Conservation (phyloP, 805 yeast species). For the Metschnikowia similis region DNA sequence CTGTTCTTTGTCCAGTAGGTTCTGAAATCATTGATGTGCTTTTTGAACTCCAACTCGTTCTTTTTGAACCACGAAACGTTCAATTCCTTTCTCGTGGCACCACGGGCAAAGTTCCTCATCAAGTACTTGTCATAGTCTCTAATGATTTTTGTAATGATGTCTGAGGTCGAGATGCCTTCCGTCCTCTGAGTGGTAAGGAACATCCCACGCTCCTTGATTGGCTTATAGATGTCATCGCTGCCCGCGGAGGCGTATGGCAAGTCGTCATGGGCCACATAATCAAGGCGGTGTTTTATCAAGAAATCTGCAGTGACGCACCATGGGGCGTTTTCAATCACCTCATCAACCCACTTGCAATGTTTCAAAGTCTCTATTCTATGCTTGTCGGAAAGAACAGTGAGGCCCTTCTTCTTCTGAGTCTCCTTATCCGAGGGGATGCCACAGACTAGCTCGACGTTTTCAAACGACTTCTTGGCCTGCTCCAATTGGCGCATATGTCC, state of each 20-base stretch:
- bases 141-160: slow-evolving; percentile 90
- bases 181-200: slow-evolving; percentile 94
- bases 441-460: slow-evolving; percentile 78
- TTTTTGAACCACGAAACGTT: slow-evolving; percentile 97
- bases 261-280: slow-evolving; percentile 97
- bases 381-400: slow-evolving; percentile 83
- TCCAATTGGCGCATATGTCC: slow-evolving; percentile 98
- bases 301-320: slow-evolving; percentile 91
- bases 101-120: slow-evolving; percentile 96
- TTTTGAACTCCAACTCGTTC: slow-evolving; percentile 90
- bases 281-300: slow-evolving; percentile 72
- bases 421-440: slow-evolving; percentile 89
- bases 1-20: slow-evolving; percentile 79
- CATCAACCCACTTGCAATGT: slow-evolving; percentile 98
- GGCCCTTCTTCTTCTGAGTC: slow-evolving; percentile 88
- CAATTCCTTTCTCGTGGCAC: slow-evolving; percentile 93
- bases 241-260: slow-evolving; percentile 89
- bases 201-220: slow-evolving; percentile 86
- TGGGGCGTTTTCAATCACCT: slow-evolving; percentile 90
- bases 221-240: slow-evolving; percentile 86
- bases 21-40: slow-evolving; percentile 84
- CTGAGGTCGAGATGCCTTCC: slow-evolving; percentile 93
- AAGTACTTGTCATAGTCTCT: slow-evolving; percentile 94
- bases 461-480: slow-evolving; percentile 90
- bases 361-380: slow-evolving; percentile 88